Evolutionary conservation across 2,329 filamentous ascomycete species (phyloP).

Genomic region (Claviceps capensis): DNA sequence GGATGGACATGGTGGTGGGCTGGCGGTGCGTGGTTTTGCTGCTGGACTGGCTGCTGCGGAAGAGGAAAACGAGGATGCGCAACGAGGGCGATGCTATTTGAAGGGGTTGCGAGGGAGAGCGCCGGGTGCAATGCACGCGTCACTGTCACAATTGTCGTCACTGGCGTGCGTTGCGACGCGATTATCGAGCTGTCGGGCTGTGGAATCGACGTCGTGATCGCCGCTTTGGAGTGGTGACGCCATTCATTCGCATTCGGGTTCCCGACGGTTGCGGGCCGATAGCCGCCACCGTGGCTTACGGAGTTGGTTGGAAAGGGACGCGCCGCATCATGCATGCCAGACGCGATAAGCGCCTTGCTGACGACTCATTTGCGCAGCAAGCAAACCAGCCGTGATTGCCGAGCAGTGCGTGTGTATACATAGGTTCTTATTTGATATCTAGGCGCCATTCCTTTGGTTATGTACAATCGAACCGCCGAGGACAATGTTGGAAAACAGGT

Average conservation of each 20-base stretch:
- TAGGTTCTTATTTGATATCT: background rate
- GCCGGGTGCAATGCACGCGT: background rate
- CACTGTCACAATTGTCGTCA: background rate
- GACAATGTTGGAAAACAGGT: background rate
- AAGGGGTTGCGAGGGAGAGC: too few species aligned
- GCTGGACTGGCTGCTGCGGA: background rate
- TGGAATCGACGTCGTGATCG: background rate
- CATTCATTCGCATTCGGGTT: slow-evolving; percentile 1
- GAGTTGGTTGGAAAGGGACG: background rate
- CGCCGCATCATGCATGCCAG: background rate
- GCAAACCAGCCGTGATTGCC: too few species aligned
- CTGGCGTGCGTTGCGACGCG: background rate
- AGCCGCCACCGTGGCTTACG: background rate
- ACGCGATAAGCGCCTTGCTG: background rate
- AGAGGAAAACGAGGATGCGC: too few species aligned
- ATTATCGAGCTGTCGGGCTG: background rate
- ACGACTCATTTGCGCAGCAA: background rate
- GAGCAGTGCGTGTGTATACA: too few species aligned
- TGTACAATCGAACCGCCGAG: background rate
- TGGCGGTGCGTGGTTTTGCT: background rate
- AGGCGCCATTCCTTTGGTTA: background rate
- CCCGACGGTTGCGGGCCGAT: background rate
- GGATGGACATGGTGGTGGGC: slow-evolving; percentile 19
- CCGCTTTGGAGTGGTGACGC: slow-evolving; percentile 1
- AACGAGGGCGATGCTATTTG: too few species aligned